These are phyloP conservation scores for Polysphondylium violaceum DNA, from an alignment of 78 protist species.

Conservation along the genomic window DNA sequence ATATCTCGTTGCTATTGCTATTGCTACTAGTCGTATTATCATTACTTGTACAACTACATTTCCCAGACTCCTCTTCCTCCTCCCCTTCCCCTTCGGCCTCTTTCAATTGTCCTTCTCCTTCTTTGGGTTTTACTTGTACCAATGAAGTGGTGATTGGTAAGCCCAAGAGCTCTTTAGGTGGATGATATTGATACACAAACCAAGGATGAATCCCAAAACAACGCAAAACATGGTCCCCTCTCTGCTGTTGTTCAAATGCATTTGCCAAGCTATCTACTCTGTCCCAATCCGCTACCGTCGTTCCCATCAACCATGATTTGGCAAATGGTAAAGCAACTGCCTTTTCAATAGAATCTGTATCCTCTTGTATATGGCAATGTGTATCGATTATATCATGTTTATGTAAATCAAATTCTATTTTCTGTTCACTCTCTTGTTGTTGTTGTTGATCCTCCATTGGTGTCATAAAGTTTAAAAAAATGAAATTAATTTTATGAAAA, in stretches of 20 bases:
- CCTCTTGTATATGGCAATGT: slow-evolving; percentile 75
- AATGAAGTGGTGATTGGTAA: no score
- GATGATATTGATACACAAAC: slow-evolving; percentile 33
- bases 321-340: background rate
- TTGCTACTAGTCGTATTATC: background rate
- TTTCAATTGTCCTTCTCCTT: no score
- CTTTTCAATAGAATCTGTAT: background rate
- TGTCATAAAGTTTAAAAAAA: no score
- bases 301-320: slow-evolving; percentile 40
- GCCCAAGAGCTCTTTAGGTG: slow-evolving; percentile 36
- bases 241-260: background rate
- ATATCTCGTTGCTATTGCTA: background rate
- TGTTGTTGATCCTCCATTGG: background rate
- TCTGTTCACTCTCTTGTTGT: background rate
- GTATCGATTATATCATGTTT: slow-evolving; percentile 28
- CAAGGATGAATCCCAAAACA: slow-evolving; percentile 75
- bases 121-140: no score
- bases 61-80: no score
- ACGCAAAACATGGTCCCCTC: background rate
- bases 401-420: background rate
- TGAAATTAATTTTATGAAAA: no score
- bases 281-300: slow-evolving; percentile 65
- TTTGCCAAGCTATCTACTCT: slow-evolving; percentile 35
- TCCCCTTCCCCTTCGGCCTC: no score
- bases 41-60: no score